Base-by-base conservation (phyloP, 306 rosid species). In the Alnus rubra region DNA sequence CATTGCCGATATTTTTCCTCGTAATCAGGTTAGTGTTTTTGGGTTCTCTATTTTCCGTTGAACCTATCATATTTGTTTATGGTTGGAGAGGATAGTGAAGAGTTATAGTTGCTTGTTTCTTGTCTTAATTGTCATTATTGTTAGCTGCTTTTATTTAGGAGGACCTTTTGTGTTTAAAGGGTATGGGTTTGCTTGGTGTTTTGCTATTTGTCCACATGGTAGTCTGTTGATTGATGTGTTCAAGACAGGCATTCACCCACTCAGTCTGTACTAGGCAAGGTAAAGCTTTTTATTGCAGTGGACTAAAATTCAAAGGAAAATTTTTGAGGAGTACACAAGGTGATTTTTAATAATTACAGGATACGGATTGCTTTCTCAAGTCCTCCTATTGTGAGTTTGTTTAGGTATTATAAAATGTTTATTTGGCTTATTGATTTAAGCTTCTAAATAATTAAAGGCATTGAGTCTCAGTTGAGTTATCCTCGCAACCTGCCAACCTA, bases 1-100 rank as follows among this genome's bases (percentile, higher is more conserved):
- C 83, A 90, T 96, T 45, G 90, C 98, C 62, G 98, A 93, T 8
- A 91, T 91, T 84, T 93, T 96, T 53, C 99, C 99, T 75, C 97
- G 93, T 18, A 87, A 89, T 71, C 91, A 82, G 99, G 99, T 95
- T 0, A 15, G 89, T 68, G 15, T 13, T 64, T 82, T 67, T 79
- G 50, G 49, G 13, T 71, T 54, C 49, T 79, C 56, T 71, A 48
- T 71, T 62, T 65, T 18, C 2, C 28, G 28, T 23, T 23, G 28
- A 23, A 23, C 28, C 28, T 23, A 23, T 23, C 28, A 23, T 23
- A 23, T 23, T 23, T 23, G 28, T 23, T 23, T 23, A 23, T 23
- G 28, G 28, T 23, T 23, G 28, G 28, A 23, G 28, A 23, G 28
- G 28, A 23, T 23, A 23, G 28, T 23, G 28, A 23, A 23, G 28